Conservation (phyloP, 805 yeast species). For the Yamadazyma insecticola region DNA sequence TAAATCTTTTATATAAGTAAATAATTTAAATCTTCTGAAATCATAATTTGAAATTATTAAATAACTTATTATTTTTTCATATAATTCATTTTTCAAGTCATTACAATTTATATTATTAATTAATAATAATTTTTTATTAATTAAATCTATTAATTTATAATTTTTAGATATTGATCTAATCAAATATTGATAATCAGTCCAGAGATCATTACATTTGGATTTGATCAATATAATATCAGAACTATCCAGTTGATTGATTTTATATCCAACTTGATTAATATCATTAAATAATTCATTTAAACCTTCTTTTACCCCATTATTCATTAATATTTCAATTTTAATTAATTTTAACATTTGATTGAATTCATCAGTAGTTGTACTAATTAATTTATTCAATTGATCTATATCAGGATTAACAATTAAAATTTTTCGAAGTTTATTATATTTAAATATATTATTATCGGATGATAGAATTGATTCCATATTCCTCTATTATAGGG, state of each 20-base stretch:
- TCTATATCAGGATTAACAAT: too few relatives aligned
- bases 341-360: slow-evolving; percentile 1
- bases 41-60: slow-evolving; percentile 30
- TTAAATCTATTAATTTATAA: slow-evolving; percentile 20
- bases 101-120: slow-evolving; percentile 9
- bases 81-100: slow-evolving; percentile 11
- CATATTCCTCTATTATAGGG: too few relatives aligned
- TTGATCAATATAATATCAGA: slow-evolving; percentile 4
- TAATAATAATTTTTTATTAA: slow-evolving; percentile 27
- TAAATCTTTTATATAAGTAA: slow-evolving; percentile 7
- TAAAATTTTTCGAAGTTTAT: too few relatives aligned
- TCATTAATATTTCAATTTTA: slow-evolving; percentile 1
- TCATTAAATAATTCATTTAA: slow-evolving; percentile 1
- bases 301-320: too few relatives aligned
- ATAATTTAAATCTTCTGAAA: slow-evolving; percentile 25
- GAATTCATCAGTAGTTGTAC: slow-evolving; percentile 1
- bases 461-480: too few relatives aligned
- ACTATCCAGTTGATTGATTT: neutral
- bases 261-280: neutral
- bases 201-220: slow-evolving; percentile 28
- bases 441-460: too few relatives aligned
- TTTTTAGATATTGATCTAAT: slow-evolving; percentile 8
- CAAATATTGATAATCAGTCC: slow-evolving; percentile 28
- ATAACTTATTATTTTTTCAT: slow-evolving; percentile 25
- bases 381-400: too few relatives aligned